Evolutionary conservation across 2,329 filamentous ascomycete species (phyloP).

Genomic region (Colletotrichum ledebouriae): DNA sequence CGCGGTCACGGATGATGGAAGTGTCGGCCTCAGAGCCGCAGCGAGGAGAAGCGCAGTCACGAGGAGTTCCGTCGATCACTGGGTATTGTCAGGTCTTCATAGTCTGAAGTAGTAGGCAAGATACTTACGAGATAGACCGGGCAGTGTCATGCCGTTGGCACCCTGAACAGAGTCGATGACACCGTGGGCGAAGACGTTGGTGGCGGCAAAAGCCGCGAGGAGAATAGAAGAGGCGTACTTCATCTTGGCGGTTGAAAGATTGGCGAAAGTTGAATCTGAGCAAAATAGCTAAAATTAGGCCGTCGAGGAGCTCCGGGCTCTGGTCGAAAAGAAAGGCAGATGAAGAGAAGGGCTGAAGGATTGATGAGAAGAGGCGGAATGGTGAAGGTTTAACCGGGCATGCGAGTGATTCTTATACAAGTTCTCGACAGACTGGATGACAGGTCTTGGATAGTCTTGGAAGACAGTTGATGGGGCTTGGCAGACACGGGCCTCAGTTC

Average conservation of each 20-base stretch:
- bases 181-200: conserved; percentile 69
- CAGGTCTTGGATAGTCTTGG: conserved; percentile 31
- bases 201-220: conserved; percentile 51
- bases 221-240: conserved; percentile 52
- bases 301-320: conserved; percentile 40
- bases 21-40: conserved; percentile 77
- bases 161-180: conserved; percentile 68
- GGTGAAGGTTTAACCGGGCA: conserved; percentile 22
- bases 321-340: conserved; percentile 40
- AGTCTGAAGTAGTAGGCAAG: background rate
- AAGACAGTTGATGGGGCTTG: conserved; percentile 39
- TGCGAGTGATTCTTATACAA: conserved; percentile 38
- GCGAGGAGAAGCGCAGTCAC: conserved; percentile 71
- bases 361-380: conserved; percentile 25
- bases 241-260: conserved; percentile 40
- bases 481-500: conserved; percentile 30
- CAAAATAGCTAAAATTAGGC: conserved; percentile 19
- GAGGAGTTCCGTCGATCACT: conserved; percentile 75
- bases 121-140: conserved; percentile 59
- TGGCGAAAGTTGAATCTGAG: conserved; percentile 19
- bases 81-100: conserved; percentile 9
- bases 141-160: conserved; percentile 73
- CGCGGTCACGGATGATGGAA: conserved; percentile 73
- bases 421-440: conserved; percentile 38
- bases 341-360: conserved; percentile 32